phyloP scores from a whole-genome alignment of 768 basidiomycete genomes.

The Phylloporus sp. region DNA sequence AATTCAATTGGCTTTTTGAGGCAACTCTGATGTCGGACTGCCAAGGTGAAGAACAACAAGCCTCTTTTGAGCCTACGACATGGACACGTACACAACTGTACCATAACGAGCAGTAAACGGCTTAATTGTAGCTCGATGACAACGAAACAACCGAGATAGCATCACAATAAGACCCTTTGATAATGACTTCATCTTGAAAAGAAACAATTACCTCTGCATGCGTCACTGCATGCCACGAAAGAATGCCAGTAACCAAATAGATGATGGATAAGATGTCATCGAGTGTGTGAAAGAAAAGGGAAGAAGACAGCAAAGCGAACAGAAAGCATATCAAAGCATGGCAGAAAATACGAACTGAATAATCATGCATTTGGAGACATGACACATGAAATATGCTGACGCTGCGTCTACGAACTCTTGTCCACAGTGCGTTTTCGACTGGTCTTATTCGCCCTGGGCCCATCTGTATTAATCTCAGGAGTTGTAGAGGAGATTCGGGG shows the following conservation, averaged over 20 bases:
- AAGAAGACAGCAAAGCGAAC: constrained; percentile 12
- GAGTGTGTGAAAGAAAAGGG: constrained; percentile 1
- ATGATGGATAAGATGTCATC: constrained; percentile 29
- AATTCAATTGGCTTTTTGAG: no score
- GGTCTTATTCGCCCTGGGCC: constrained; percentile 24
- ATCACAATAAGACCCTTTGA: constrained; percentile 9
- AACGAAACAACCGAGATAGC: constrained; percentile 16
- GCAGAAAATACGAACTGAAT: constrained; percentile 7
- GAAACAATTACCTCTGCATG: constrained; percentile 20
- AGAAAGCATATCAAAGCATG: constrained; percentile 26
- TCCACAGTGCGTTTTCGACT: constrained; percentile 27
- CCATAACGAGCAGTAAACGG: not conserved
- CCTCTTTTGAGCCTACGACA: constrained; percentile 9
- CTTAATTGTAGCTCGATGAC: constrained; percentile 2
- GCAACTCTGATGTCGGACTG: no score
- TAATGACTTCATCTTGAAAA: constrained; percentile 8
- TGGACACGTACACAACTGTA: no score
- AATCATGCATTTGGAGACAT: constrained; percentile 6
- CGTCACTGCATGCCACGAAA: constrained; percentile 25
- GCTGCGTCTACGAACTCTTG: constrained; percentile 20
- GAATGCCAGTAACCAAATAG: constrained; percentile 21
- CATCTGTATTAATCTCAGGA: constrained; percentile 23
- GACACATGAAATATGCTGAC: not conserved
- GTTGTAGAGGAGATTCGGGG: constrained; percentile 26
- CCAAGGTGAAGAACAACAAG: no score